These are phyloP conservation scores for Penicillium herquei DNA, from an alignment of 495 filamentous ascomycete genomes.

Conservation along the genomic window DNA sequence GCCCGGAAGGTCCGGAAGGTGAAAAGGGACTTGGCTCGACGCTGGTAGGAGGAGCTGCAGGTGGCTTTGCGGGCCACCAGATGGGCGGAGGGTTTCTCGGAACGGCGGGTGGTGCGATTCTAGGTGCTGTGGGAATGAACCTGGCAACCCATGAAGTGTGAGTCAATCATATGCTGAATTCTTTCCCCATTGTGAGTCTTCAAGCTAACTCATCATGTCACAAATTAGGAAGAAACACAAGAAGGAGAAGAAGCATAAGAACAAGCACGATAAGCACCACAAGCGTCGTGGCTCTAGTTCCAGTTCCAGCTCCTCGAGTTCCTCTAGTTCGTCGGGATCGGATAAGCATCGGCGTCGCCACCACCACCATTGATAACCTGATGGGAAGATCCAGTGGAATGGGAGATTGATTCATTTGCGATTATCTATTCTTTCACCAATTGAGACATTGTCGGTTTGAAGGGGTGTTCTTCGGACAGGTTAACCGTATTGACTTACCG, in stretches of 20 bases:
- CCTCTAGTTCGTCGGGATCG: neutral
- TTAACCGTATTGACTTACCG: too few relatives aligned
- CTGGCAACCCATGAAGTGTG: conserved; percentile 5
- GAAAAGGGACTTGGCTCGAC: conserved; percentile 47
- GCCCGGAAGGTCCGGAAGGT: conserved; percentile 21
- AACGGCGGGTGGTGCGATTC: conserved; percentile 3
- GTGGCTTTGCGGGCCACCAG: conserved; percentile 42
- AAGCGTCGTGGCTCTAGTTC: conserved; percentile 1
- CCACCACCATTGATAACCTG: neutral
- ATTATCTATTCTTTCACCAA: too few relatives aligned
- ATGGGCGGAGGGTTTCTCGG: conserved; percentile 36
- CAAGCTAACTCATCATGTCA: neutral
- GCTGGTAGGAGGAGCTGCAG: conserved; percentile 21
- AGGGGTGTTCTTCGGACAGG: too few relatives aligned
- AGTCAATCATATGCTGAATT: neutral
- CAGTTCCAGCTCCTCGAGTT: neutral
- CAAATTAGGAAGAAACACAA: conserved; percentile 1
- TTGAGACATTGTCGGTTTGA: too few relatives aligned
- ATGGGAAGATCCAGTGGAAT: neutral
- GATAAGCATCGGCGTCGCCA: neutral
- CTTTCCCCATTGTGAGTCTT: neutral
- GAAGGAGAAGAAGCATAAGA: conserved; percentile 5
- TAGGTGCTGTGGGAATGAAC: conserved; percentile 8
- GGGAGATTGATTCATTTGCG: too few relatives aligned
- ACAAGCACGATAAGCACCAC: neutral